Evolutionary conservation across 163 green algal genomes (phyloP).

Genomic region (Scenedesmus sp.): DNA sequence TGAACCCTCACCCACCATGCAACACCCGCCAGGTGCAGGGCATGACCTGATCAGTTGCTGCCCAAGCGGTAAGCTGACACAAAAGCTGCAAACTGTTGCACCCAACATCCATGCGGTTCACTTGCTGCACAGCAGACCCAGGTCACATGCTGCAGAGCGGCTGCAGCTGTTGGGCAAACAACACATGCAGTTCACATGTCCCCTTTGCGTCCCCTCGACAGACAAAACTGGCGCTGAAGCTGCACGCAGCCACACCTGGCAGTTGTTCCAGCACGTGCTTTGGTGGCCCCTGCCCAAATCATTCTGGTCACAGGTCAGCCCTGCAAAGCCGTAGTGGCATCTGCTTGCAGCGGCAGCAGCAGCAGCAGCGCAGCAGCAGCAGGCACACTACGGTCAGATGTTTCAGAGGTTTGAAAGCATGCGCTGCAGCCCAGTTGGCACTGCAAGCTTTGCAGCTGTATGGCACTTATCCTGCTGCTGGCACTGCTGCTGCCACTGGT

Average conservation of each 20-base stretch:
- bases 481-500: not conserved
- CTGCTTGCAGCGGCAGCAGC: not conserved
- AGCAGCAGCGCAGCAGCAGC: not conserved
- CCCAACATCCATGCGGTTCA: too few species aligned
- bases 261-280: conserved; percentile 35
- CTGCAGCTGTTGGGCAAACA: too few species aligned
- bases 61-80: too few species aligned
- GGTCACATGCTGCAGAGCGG: too few species aligned
- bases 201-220: too few species aligned
- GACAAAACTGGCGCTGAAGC: not conserved
- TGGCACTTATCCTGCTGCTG: not conserved
- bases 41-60: too few species aligned
- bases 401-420: not conserved
- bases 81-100: too few species aligned
- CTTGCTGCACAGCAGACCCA: too few species aligned
- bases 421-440: not conserved
- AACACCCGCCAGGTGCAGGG: too few species aligned
- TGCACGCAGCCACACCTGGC: not conserved
- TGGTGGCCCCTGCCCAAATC: not conserved
- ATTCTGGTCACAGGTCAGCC: not conserved
- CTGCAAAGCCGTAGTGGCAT: conserved; percentile 27
- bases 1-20: too few species aligned
- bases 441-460: not conserved
- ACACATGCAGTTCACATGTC: too few species aligned
- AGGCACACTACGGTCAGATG: not conserved